Base-by-base conservation (phyloP, 352 stramenopile genomes). In the Blastocystis sp. region DNA sequence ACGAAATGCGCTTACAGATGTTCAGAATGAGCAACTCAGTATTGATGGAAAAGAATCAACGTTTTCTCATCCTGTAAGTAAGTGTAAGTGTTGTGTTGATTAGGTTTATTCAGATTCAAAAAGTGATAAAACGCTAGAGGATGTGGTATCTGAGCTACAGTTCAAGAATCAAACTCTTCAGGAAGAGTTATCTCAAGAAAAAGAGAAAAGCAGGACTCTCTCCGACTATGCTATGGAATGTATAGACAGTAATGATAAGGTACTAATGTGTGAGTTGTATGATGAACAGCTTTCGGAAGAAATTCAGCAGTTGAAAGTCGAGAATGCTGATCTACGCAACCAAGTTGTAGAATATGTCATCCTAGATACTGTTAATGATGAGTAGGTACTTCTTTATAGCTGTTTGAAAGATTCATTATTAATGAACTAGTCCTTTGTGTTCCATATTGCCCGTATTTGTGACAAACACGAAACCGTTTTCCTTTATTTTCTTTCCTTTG, bases 261-360 rank as follows among this genome's bases (percentile, higher is more conserved):
- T 83, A 24, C 12, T 11, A 51, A 0, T 4, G 11, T 61, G 43
- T 2, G 16, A 29, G n/a, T 29, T 0, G 63, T 3, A 21, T 83
- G 9, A 74, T 54, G 11, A 4, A 5, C 27, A 83, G 49, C 71
- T 83, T 12, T 54, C 49, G 16, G 27, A 66, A n/a, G 71, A 83
- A 24, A 65, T 65, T 12, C 51, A 65, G 6, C 12, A 27, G 19
- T 46, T 65, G n/a, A 83, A 66, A 43, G 43, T 46, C 6, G 71
- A 77, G 54, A 29, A 58, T 16, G 54, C 43, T 14, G 43, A 77
- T 7, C n/a, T 77, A 29, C 65, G 65, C 65, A 77, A n/a, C 27
- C 27, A 65, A 32, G 21, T 65, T n/a, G 49, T 65, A 27, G 71
- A 83, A 83, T 83, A 83, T 67, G 71, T 83, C 24, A 35, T 11